Evolutionary conservation across 441 rosid genomes (phyloP).

Genomic region (Syzygium syzygioides): DNA sequence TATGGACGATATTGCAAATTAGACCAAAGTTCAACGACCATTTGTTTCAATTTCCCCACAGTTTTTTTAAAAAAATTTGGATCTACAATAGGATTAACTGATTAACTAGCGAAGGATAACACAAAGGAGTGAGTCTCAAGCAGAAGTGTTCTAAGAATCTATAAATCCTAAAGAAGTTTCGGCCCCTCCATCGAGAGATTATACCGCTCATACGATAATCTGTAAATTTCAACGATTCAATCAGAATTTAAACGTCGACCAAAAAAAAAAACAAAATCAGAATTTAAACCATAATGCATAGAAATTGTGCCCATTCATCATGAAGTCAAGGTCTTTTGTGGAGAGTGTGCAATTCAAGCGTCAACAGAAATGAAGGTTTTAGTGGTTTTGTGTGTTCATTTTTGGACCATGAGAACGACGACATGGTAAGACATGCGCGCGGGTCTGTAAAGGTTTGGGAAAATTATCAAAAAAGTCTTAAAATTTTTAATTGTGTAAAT

Average conservation of each 20-base stretch:
- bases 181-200: neutral
- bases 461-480: no score
- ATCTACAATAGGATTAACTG: neutral
- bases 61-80: neutral
- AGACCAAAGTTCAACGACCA: no score
- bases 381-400: neutral
- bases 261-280: no score
- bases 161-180: neutral
- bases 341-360: neutral
- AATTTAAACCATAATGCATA: neutral
- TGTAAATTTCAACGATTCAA: neutral
- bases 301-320: neutral
- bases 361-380: neutral
- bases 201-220: neutral
- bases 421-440: neutral
- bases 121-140: neutral
- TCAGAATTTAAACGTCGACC: neutral
- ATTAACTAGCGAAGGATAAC: neutral
- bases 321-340: neutral
- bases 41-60: no score
- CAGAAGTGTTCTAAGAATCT: neutral
- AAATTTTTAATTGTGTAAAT: no score
- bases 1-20: no score
- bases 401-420: neutral
- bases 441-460: neutral